Evolutionary conservation across 305 asterid genomes (phyloP).

Genomic region (Fraxinus floribunda): DNA sequence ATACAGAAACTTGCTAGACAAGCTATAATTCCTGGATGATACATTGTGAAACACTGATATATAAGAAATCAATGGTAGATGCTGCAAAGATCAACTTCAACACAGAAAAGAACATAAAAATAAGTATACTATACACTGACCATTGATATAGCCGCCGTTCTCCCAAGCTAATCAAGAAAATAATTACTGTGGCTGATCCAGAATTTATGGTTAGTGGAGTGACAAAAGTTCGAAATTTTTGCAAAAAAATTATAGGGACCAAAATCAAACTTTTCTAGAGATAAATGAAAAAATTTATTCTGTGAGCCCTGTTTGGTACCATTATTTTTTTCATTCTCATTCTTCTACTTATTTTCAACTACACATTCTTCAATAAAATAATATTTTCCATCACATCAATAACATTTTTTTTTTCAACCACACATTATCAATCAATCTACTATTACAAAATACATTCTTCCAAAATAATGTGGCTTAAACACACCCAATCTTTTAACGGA

Average conservation of each 20-base stretch:
- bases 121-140: background rate
- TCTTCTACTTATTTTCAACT: too few relatives aligned
- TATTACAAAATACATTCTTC: too few relatives aligned
- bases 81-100: background rate
- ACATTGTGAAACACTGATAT: background rate
- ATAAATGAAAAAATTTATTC: background rate
- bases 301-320: too few relatives aligned
- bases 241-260: background rate
- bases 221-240: background rate
- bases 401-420: too few relatives aligned
- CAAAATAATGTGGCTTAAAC: too few relatives aligned
- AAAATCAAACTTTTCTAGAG: background rate
- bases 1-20: constrained; percentile 13
- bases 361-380: too few relatives aligned
- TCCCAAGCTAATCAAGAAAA: background rate
- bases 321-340: too few relatives aligned
- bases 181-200: background rate
- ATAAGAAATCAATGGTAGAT: constrained; percentile 1
- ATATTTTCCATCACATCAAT: too few relatives aligned
- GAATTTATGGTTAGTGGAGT: background rate
- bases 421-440: too few relatives aligned
- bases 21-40: background rate
- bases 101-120: background rate
- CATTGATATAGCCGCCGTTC: background rate
- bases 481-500: background rate